phyloP scores from a whole-genome alignment of 495 filamentous ascomycete species.

The Penicillium simplicissimum region DNA sequence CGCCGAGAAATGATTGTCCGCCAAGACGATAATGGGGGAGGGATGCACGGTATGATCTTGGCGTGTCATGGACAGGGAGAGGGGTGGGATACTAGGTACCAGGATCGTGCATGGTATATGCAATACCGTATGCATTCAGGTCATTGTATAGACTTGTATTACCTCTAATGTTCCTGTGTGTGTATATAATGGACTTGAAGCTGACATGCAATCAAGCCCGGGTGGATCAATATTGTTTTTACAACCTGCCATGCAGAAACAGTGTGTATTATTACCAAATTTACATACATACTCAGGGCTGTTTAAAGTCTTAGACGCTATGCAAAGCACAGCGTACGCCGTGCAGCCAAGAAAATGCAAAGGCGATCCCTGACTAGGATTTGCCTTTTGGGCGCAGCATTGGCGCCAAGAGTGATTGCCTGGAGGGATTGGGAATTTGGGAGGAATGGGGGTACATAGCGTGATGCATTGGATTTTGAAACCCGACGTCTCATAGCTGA shows the following conservation, averaged over 20 bases:
- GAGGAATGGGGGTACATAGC: too few relatives aligned
- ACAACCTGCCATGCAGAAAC: background rate
- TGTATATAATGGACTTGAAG: background rate
- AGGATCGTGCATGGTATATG: background rate
- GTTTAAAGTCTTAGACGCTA: background rate
- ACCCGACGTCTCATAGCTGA: background rate
- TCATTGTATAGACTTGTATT: background rate
- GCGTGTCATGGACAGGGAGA: constrained; percentile 23
- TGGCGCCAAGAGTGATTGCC: constrained; percentile 25
- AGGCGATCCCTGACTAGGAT: constrained; percentile 19
- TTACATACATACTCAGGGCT: background rate
- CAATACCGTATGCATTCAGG: background rate
- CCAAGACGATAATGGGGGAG: constrained; percentile 36
- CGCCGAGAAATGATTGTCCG: constrained; percentile 16
- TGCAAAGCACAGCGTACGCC: background rate
- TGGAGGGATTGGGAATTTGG: constrained; percentile 2
- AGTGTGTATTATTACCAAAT: background rate
- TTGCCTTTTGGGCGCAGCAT: constrained; percentile 1
- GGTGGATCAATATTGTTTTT: background rate
- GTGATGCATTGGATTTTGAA: constrained; percentile 12
- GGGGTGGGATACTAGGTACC: constrained; percentile 5
- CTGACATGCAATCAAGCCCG: constrained; percentile 8
- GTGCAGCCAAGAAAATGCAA: constrained; percentile 14
- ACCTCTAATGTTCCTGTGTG: background rate
- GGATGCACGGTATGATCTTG: constrained; percentile 40